These are phyloP conservation scores for Exobasidium cylindrosporum DNA, from an alignment of 1,284 basidiomycete genomes.

Conservation along the genomic window DNA sequence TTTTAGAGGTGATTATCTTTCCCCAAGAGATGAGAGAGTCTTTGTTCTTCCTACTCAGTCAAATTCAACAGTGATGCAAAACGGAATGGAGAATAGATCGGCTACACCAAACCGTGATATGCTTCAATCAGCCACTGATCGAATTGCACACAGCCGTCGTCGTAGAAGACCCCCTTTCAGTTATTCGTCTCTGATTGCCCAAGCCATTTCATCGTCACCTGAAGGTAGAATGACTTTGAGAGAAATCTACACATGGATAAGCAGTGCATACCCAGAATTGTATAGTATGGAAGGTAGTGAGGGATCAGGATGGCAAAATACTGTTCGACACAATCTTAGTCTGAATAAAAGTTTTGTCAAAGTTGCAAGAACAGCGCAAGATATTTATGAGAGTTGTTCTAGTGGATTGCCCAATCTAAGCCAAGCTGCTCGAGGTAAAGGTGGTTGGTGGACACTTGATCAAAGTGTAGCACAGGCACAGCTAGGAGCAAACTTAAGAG, in stretches of 20 bases:
- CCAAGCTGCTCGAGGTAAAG: slow-evolving; percentile 39
- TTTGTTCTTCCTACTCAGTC: background rate
- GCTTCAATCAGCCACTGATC: slow-evolving; percentile 24
- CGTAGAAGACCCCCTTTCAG: slow-evolving; percentile 39
- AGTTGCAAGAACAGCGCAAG: slow-evolving; percentile 35
- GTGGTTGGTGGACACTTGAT: slow-evolving; percentile 43
- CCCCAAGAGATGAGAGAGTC: background rate
- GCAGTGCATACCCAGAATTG: slow-evolving; percentile 30
- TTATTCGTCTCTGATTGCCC: slow-evolving; percentile 47
- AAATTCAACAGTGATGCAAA: background rate
- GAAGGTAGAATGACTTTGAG: slow-evolving; percentile 43
- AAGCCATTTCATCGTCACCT: slow-evolving; percentile 42
- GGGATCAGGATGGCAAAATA: slow-evolving; percentile 48
- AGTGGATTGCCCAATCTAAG: slow-evolving; percentile 35
- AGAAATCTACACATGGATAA: slow-evolving; percentile 50
- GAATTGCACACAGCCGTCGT: slow-evolving; percentile 36
- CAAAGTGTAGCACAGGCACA: slow-evolving; percentile 26
- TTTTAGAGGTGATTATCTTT: background rate
- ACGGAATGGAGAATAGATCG: background rate
- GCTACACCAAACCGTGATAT: background rate
- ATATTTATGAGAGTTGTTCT: slow-evolving; percentile 40
- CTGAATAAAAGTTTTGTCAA: slow-evolving; percentile 47
- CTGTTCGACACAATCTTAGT: slow-evolving; percentile 47
- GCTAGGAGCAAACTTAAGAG: background rate
- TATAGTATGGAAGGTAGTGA: slow-evolving; percentile 41